These are phyloP conservation scores for Ophiostoma australiae DNA, from an alignment of 2,329 filamentous ascomycete species.

Conservation along the genomic window DNA sequence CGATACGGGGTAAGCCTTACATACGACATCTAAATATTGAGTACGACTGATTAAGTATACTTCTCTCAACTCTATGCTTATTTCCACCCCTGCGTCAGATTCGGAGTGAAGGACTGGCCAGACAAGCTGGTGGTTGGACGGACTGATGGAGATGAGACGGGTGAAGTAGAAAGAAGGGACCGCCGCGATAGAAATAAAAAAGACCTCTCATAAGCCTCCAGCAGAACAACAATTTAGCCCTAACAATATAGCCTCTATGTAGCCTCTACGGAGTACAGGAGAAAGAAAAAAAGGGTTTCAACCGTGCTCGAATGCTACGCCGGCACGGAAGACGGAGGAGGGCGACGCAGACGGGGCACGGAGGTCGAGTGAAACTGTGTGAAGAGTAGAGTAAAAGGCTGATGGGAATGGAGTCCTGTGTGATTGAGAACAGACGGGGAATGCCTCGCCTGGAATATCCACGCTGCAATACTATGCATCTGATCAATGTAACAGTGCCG, in stretches of 20 bases:
- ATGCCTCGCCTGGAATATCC: background rate
- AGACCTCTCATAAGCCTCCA: too few species aligned
- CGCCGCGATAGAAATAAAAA: too few species aligned
- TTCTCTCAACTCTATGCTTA: background rate
- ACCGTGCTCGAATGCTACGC: slow-evolving; percentile 7
- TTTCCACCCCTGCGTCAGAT: background rate
- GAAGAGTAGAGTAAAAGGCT: background rate
- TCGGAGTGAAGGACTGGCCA: background rate
- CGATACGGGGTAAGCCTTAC: background rate
- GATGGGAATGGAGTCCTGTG: too few species aligned
- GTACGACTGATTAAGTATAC: background rate
- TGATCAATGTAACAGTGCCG: background rate
- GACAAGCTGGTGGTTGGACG: background rate
- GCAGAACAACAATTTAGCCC: too few species aligned
- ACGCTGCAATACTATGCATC: background rate
- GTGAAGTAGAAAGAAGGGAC: background rate
- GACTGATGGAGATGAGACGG: background rate
- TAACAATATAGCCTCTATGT: too few species aligned
- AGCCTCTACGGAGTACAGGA: too few species aligned
- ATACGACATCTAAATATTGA: too few species aligned
- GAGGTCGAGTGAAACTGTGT: background rate
- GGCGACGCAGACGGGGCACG: background rate
- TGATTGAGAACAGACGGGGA: background rate
- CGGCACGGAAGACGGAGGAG: background rate
- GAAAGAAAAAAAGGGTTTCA: background rate